These are phyloP conservation scores for Phytophthora hibernalis DNA, from an alignment of 352 stramenopile species.

Conservation along the genomic window DNA sequence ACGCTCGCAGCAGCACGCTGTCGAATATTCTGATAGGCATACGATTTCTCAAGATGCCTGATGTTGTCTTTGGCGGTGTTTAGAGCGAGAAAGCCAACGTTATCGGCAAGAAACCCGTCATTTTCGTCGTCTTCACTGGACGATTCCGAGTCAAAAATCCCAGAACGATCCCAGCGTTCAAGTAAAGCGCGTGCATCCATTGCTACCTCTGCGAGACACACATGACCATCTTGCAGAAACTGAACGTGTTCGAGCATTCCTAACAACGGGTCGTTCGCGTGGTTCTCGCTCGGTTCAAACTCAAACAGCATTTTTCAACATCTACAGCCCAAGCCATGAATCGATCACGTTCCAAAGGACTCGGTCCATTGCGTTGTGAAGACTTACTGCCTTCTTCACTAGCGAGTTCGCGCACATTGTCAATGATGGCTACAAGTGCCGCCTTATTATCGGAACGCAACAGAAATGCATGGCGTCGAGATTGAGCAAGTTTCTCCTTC, in stretches of 20 bases:
- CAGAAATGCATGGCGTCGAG: conserved; percentile 59
- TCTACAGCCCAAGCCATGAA: conserved; percentile 50
- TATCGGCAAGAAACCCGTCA: not conserved
- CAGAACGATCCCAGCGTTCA: conserved; percentile 59
- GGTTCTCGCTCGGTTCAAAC: conserved; percentile 58
- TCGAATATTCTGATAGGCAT: conserved; percentile 64
- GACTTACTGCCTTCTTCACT: conserved; percentile 17
- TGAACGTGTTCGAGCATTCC: conserved; percentile 58
- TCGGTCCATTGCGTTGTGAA: conserved; percentile 29
- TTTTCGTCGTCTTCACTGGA: conserved; percentile 41
- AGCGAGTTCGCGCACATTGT: conserved; percentile 49
- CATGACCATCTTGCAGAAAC: conserved; percentile 61
- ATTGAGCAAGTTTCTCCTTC: conserved; percentile 55
- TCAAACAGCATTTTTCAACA: conserved; percentile 48
- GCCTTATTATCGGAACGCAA: conserved; percentile 56
- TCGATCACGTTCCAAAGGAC: conserved; percentile 62
- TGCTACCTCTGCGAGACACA: conserved; percentile 61
- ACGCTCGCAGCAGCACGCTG: conserved; percentile 62
- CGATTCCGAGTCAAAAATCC: conserved; percentile 62
- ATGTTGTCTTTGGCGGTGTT: conserved; percentile 17
- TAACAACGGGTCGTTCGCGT: conserved; percentile 55
- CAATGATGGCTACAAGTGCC: conserved; percentile 48
- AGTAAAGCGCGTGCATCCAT: conserved; percentile 58
- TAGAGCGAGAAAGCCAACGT: not conserved
- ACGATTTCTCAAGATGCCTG: conserved; percentile 39